Evolutionary conservation across 2,329 filamentous ascomycete species (phyloP).

Genomic region (Aspergillus neoniger): DNA sequence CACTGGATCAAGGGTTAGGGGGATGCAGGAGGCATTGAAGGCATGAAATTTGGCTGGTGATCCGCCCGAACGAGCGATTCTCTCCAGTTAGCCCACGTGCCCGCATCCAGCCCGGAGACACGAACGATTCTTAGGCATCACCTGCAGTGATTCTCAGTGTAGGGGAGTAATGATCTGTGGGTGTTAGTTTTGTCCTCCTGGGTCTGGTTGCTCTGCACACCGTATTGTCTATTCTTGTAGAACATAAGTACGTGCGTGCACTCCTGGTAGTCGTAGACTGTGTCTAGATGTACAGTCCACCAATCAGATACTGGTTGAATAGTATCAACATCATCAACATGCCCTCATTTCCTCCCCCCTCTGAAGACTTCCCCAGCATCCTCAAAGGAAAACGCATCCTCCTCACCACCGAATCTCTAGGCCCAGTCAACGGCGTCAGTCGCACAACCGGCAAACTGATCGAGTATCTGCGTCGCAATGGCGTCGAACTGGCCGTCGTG

Average conservation of each 20-base stretch:
- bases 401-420: conserved; percentile 70
- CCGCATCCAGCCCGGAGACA: conserved; percentile 4
- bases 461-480: conserved; percentile 65
- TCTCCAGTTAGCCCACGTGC: conserved; percentile 13
- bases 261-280: neutral
- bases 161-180: too few relatives aligned
- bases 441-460: conserved; percentile 70
- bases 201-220: too few relatives aligned
- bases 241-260: neutral
- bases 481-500: conserved; percentile 66
- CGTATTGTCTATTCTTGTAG: neutral
- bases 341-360: neutral
- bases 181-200: too few relatives aligned
- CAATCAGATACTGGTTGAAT: too few relatives aligned
- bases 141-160: too few relatives aligned
- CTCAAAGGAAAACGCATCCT: conserved; percentile 65
- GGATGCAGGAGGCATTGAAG: neutral
- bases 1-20: conserved; percentile 5
- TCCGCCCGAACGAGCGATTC: neutral
- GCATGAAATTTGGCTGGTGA: neutral
- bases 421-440: conserved; percentile 72
- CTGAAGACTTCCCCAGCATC: conserved; percentile 42
- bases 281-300: neutral
- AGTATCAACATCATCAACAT: neutral
- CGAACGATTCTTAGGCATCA: neutral